A percentile compares a stretch with the other conserved stretches of the same genome.
Conservation (phyloP, 768 basidiomycete genomes). For the Boletus rufocinnamomeus region DNA sequence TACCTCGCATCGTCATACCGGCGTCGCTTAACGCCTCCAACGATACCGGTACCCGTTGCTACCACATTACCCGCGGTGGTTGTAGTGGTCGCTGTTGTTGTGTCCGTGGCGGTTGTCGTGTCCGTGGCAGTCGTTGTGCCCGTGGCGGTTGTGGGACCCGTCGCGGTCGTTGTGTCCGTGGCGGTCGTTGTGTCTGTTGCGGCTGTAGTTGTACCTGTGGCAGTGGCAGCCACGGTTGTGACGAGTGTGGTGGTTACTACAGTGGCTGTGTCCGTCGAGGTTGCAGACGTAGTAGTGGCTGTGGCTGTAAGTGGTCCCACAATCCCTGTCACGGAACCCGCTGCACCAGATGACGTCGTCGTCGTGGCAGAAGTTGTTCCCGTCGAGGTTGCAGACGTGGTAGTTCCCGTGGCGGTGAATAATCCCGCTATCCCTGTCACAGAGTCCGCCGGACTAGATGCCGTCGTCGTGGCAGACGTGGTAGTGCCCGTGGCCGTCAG, state of each 20-base stretch:
- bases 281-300: neutral
- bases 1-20: neutral
- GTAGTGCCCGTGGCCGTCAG: conserved; percentile 2
- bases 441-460: neutral
- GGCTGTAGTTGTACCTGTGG: neutral
- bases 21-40: neutral
- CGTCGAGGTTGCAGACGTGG: neutral
- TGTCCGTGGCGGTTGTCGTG: neutral
- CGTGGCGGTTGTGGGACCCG: neutral
- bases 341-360: neutral
- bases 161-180: neutral
- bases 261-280: neutral
- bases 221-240: neutral
- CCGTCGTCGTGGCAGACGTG: conserved; percentile 8
- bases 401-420: conserved; percentile 1
- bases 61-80: neutral
- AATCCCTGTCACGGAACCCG: neutral
- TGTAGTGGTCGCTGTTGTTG: neutral
- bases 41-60: neutral
- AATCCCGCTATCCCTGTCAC: conserved; percentile 3
- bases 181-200: neutral
- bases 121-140: neutral
- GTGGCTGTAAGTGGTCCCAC: neutral
- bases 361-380: neutral
- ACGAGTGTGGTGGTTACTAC: neutral